A percentile compares a stretch with the other conserved stretches of the same genome.
These are phyloP conservation scores for Globisporangium takayamanum DNA, from an alignment of 352 stramenopile species.

Conservation along the genomic window DNA sequence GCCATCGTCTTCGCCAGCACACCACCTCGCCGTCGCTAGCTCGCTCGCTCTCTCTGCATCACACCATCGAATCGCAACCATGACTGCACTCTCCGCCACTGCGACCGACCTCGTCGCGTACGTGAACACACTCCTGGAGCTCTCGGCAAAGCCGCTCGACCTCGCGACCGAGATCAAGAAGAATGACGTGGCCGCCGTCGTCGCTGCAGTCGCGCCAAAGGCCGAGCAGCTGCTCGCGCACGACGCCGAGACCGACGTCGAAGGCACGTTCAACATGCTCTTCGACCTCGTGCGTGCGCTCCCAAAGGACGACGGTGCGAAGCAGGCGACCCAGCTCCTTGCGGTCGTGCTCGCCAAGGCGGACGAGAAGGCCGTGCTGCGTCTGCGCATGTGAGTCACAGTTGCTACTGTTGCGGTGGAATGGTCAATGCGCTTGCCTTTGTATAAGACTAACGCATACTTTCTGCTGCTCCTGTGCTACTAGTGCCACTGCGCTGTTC, in stretches of 20 bases:
- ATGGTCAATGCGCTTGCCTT: not conserved
- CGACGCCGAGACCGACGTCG: slow-evolving; percentile 71
- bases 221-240: slow-evolving; percentile 52
- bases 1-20: too few relatives aligned
- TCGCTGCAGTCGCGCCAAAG: slow-evolving; percentile 43
- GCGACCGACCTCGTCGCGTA: slow-evolving; percentile 66
- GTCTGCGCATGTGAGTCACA: slow-evolving; percentile 52
- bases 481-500: slow-evolving; percentile 57
- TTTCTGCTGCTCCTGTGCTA: slow-evolving; percentile 2
- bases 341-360: slow-evolving; percentile 31
- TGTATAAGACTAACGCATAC: not conserved
- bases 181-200: slow-evolving; percentile 40
- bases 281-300: slow-evolving; percentile 46
- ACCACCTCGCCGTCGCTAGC: too few relatives aligned
- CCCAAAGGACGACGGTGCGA: slow-evolving; percentile 19
- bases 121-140: slow-evolving; percentile 71
- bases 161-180: slow-evolving; percentile 59
- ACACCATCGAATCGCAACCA: not conserved
- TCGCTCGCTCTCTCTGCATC: not conserved
- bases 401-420: slow-evolving; percentile 1
- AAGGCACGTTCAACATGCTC: slow-evolving; percentile 65
- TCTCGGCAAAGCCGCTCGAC: slow-evolving; percentile 28
- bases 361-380: slow-evolving; percentile 57
- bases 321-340: slow-evolving; percentile 42
- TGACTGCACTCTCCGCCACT: slow-evolving; percentile 9